Evolutionary conservation across 345 rosid species (phyloP), one percentile per base, ranked within the genome.

Genomic region (Citrus hindsii): DNA sequence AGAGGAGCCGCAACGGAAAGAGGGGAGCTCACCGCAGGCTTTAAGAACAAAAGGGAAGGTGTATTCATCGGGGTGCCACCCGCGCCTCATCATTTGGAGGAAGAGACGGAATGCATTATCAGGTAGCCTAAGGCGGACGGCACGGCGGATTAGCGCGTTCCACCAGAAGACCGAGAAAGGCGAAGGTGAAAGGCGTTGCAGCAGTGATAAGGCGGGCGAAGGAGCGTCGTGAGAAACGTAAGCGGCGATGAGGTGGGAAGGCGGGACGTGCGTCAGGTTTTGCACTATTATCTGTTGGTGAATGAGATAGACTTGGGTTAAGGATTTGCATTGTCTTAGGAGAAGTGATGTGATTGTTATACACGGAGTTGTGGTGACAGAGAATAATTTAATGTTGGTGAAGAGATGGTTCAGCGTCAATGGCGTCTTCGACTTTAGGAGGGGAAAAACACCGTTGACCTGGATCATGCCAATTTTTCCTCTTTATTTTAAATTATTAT

Each of bases 31-130:
- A 5, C 96, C 96, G 35, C 90, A 92, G 38, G 97, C 96, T 77
- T 91, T 94, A 73, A 92, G 85, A 64, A 92, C 90, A 60, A 91
- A 90, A 19, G 98, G 95, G 82, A 79, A 88, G 33, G 98, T 94
- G 78, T 90, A 86, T 74, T 90, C 87, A 18, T 94, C 97, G 53
- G 98, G 97, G 53, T 81, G 76, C 90, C 92, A 92, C 7, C 89
- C 89, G 24, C 86, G 83, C 67, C 84, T 71, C 73, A 74, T 83
- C 95, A 94, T 90, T 32, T 63, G 71, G 38, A 83, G 79, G 67
- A 87, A 87, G 6, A 86, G 77, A 67, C 73, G 71, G 35, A 92
- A 83, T 22, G 77, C 84, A 6, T 88, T 85, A 24, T 65, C 82
- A 32, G 40, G 76, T 24, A 82, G 80, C 9, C 89, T 88, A 61